Base-by-base conservation (phyloP, 768 basidiomycete species). In the Leccinum subtestaceum region DNA sequence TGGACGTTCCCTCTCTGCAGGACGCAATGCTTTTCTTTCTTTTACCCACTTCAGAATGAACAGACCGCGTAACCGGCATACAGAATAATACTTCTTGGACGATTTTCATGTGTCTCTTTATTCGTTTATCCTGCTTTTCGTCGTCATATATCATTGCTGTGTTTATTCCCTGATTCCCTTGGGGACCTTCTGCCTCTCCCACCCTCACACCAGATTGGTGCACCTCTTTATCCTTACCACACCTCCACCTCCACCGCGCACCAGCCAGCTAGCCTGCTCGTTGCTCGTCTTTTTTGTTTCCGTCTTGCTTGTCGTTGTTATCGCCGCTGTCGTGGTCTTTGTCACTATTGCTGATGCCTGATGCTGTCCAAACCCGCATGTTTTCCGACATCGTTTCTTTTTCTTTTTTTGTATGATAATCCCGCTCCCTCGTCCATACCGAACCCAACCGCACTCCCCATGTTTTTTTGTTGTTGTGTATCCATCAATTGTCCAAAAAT, bases 91-190 rank as follows among this genome's bases (percentile, higher is more conserved):
- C 7, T 40, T 40, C 40, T 43, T 43, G n/a, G 40, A 43, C 40
- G 40, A 43, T 45, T 45, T 19, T 45, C 43, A 45, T 45, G 43
- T 19, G 7, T 21, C 19, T 45, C n/a, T 45, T 19, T 45, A 45
- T 45, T 19, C 19, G 19, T 45, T 45, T 12, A 32, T 55, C 15
- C 48, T 47, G 50, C 62, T 70, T 27, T 61, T 45, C 11, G 45
- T 52, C 51, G 61, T 57, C 55, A 40, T 62, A 68, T 61, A 53
- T 63, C 52, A 34, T 52, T 25, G 55, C 48, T 65, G 57, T 36
- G 66, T 63, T 58, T 62, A 68, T 62, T 23, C 52, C 11, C 40
- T 11, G 40, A 43, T 43, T n/a, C 10, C 19, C 11, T 19, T 27
- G 8, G 8, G 27, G 27, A 11, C 11, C 43, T 11, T 4, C 19